phyloP scores from a whole-genome alignment of 1,284 basidiomycete species.

The Microbotryum saponariae region DNA sequence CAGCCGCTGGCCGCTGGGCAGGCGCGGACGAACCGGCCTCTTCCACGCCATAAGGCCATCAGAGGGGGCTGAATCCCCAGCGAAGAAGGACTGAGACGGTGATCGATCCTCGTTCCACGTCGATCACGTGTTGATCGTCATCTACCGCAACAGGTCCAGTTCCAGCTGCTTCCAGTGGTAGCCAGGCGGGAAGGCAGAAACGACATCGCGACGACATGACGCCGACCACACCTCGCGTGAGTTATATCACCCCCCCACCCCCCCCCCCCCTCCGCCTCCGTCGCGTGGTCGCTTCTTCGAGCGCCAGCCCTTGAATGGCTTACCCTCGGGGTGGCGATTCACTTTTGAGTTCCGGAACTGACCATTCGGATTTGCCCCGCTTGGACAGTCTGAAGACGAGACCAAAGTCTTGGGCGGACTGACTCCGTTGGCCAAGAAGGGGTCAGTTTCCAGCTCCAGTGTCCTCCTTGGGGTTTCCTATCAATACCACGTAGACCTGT shows the following conservation, averaged over 20 bases:
- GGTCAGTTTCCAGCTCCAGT: slow-evolving; percentile 7
- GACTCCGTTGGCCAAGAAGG: slow-evolving; percentile 31
- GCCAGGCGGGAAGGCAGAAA: too few species aligned
- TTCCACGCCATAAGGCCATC: too few species aligned
- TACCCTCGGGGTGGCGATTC: too few species aligned
- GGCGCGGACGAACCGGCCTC: too few species aligned
- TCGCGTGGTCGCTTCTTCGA: background rate
- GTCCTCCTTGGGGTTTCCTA: background rate
- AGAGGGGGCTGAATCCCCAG: too few species aligned
- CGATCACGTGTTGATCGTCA: too few species aligned
- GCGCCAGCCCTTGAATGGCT: background rate
- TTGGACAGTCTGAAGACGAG: slow-evolving; percentile 24
- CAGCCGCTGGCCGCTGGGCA: too few species aligned
- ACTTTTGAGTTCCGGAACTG: background rate
- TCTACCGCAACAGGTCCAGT: too few species aligned
- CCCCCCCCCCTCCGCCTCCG: too few species aligned
- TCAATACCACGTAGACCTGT: background rate
- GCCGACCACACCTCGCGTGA: background rate
- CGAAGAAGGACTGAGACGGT: too few species aligned
- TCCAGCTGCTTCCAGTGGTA: too few species aligned
- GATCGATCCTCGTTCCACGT: too few species aligned
- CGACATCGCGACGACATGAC: background rate
- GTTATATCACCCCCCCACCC: background rate
- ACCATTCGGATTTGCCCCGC: background rate
- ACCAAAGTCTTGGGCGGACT: slow-evolving; percentile 3